A percentile compares a stretch with the other conserved stretches of the same genome.
Evolutionary conservation across 208 protist genomes (phyloP).

Genomic region (Endotrypanum monterogeii): DNA sequence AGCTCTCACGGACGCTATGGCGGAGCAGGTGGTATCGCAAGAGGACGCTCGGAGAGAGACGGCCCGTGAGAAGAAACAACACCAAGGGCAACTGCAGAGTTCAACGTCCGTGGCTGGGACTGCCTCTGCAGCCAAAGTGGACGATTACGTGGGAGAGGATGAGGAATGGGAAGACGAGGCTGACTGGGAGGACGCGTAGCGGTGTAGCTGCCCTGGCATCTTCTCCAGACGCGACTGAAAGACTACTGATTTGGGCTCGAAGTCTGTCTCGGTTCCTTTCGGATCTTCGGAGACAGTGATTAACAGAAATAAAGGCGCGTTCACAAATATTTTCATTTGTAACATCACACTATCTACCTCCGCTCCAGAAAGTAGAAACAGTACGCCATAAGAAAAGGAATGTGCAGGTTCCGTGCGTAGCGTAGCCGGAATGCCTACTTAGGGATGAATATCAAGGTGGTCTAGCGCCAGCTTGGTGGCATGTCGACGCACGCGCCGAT

Average conservation of each 20-base stretch:
- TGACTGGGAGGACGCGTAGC: conserved; percentile 8
- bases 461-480: neutral
- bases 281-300: neutral
- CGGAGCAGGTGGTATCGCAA: conserved; percentile 29
- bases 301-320: neutral
- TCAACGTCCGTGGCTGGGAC: neutral
- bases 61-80: conserved; percentile 12
- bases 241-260: neutral
- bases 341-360: neutral
- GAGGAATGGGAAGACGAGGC: conserved; percentile 38
- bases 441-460: neutral
- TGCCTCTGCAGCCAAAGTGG: neutral
- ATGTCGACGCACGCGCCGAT: neutral
- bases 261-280: neutral
- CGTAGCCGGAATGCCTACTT: neutral
- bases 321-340: neutral
- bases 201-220: neutral
- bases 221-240: neutral
- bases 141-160: conserved; percentile 7
- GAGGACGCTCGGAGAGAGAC: conserved; percentile 23
- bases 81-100: neutral
- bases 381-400: neutral
- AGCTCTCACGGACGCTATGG: conserved; percentile 43
- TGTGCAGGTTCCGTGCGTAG: neutral
- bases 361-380: neutral